Base-by-base conservation (phyloP, 352 stramenopile species). In the Globisporangium canariense region DNA sequence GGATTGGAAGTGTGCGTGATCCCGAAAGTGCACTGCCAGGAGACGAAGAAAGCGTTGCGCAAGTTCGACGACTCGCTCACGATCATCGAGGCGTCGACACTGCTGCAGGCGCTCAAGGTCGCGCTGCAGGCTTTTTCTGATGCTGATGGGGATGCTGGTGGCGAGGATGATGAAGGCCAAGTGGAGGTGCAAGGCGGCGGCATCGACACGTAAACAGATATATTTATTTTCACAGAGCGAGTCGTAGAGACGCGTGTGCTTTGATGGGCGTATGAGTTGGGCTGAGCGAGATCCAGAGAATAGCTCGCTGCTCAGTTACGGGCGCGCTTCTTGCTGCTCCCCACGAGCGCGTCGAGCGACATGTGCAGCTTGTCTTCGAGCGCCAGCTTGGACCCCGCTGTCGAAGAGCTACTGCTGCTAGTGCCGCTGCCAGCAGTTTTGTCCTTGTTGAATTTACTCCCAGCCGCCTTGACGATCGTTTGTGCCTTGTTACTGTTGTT, bases 1-100 rank as follows among this genome's bases (percentile, higher is more conserved):
- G 88, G 88, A 0, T 36, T 96, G 10, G 73, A 85, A 6, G 65
- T 84, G 3, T 92, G 83, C 58, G 76, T 94, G 50, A 89, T 94
- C 55, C 86, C 86, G 10, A 80, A 74, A 51, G 73, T 84, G 58
- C 61, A 78, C 45, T 74, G 80, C 51, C 65, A 73, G 18, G 70
- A 84, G 32, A 82, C 77, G 28, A 69, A 65, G 11, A 73, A 75
- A 14, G 71, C 70, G 8, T 62, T 91, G 50, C 61, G 60, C 28
- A 94, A 93, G 61, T 91, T 88, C 54, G 70, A 54, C 25, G 65
- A 76, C 46, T 75, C 75, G 28, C 51, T 94, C 30, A 72, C 60
- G 65, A 74, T 94, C 52, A 68, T 89, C 25, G 80, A 94, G 58
- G 83, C 78, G 8, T 62, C 75, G 55, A 94, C 83, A 22, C 60